These are phyloP conservation scores for Xanthoparmelia taractica DNA, from an alignment of 495 filamentous ascomycete species.

Conservation along the genomic window DNA sequence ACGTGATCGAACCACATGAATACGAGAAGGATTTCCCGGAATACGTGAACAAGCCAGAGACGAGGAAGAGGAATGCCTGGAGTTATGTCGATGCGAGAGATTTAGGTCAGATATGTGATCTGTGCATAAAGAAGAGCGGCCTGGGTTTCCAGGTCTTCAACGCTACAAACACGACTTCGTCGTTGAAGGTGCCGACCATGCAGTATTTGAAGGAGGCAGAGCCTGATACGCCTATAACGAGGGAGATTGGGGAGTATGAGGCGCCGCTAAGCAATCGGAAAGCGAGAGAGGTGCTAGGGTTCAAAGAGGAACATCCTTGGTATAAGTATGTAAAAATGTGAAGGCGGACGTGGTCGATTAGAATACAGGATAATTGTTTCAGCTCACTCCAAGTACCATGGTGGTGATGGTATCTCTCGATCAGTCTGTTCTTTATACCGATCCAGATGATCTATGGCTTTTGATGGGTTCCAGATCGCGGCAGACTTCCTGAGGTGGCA, in stretches of 20 bases:
- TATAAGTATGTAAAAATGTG: constrained; percentile 28
- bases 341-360: background rate
- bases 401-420: no score
- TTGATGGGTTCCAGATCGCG: no score
- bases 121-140: constrained; percentile 41
- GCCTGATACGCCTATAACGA: constrained; percentile 41
- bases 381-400: background rate
- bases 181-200: constrained; percentile 37
- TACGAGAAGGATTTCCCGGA: constrained; percentile 44
- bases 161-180: constrained; percentile 53
- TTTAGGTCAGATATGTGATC: constrained; percentile 51
- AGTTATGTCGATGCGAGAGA: constrained; percentile 54
- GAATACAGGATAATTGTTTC: background rate
- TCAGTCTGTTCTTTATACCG: no score
- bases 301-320: constrained; percentile 50
- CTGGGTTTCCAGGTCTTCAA: constrained; percentile 56
- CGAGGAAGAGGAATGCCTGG: constrained; percentile 51
- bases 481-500: no score
- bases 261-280: constrained; percentile 53
- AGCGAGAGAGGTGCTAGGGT: constrained; percentile 50
- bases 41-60: constrained; percentile 42
- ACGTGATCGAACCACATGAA: constrained; percentile 52
- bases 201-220: constrained; percentile 43
- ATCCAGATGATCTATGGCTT: no score
- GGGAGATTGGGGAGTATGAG: constrained; percentile 48